Evolutionary conservation across 306 rosid species (phyloP), one percentile per base, ranked within the genome.

Genomic region (Trichosanthes truncata): DNA sequence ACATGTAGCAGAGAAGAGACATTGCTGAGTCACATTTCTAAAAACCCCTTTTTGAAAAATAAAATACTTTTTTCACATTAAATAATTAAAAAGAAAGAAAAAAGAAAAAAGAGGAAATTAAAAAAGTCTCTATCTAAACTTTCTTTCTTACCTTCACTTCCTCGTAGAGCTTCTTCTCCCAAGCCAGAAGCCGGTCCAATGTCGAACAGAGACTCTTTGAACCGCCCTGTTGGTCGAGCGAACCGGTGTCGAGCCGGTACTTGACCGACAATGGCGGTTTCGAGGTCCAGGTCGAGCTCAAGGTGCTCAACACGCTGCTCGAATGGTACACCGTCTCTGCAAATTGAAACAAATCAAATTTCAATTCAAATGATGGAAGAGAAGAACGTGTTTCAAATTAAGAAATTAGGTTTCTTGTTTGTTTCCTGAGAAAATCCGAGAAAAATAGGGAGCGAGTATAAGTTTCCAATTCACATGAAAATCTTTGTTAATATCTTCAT

Each of bases 301-400:
- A 82, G 77, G 77, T 96, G 85, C 99, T 93, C 72, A 96, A 81
- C 79, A 96, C 60, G 59, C 98, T 91, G 78, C 86, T 93, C 69
- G 99, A 96, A 83, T 96, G 99, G 82, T 96, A 96, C 84, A 96
- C 94, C 7, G 98, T 96, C 87, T 93, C 99, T 96, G 93, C 80
- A 21, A 46, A 65, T 55, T n/a, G 21, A 1, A 55, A 12, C 36
- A 38, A n/a, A 49, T 62, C 65, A 7, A n/a, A 62, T 51, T 53
- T 53, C 41, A 59, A 68, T 20, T 80, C 56, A 60, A 78, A 63
- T 57, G 46, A 77, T 52, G 29, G 56, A 68, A 31, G 14, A 12
- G 74, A 59, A 84, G 46, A 53, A 20, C 49, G 20, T 9, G 1
- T 75, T 26, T 5, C 53, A 1, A 72, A 72, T 46, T 1, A 12